Evolutionary conservation across 1,139 yeast species (phyloP), one percentile per base, ranked within the genome.

Genomic region (Magnusiomyces suaveolens): DNA sequence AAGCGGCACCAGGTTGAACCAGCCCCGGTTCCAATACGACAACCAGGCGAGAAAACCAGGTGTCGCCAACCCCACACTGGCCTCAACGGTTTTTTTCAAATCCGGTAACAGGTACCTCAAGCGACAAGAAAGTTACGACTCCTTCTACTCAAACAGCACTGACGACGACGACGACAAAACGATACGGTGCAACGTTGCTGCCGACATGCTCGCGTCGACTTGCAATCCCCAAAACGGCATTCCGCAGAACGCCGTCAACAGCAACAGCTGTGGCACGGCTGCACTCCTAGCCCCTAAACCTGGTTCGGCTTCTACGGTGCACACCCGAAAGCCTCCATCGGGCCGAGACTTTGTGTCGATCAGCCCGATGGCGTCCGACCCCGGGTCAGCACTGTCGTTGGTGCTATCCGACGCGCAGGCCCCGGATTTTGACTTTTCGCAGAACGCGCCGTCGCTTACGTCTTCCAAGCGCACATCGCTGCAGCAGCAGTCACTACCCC

Each of bases 391-490:
- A 3, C 14, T 32, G 12, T 23, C 50, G 10, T 23, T 36, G 14
- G 43, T 33, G n/a, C n/a, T 46, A 18, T 20, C 23, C 21, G 33
- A 26, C 29, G 21, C 50, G 3, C 26, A 33, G n/a, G 18, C 43
- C 4, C 23, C 43, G 18, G 50, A 33, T 3, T 47, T 47, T 47
- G 50, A 47, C 29, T 47, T 47, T 33, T 47, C 50, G 18, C 25
- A 20, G 6, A 21, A 20, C 2, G 50, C 50, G 10, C 50, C 50
- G 21, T 46, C 48, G 23, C 23, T 46, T 16, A n/a, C 36, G 12
- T 32, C 38, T 2, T 26, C 48, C 14, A 26, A 32, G 23, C 33
- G 48, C 6, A 38, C 48, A 10, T 46, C 48, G n/a, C 33, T 44
- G 47, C 33, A 24, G 33, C 47, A 25, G 47, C 21, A 14, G 12